Base-by-base conservation (phyloP, 108 stramenopile species). In the Phaeodactylum tricornutum region DNA sequence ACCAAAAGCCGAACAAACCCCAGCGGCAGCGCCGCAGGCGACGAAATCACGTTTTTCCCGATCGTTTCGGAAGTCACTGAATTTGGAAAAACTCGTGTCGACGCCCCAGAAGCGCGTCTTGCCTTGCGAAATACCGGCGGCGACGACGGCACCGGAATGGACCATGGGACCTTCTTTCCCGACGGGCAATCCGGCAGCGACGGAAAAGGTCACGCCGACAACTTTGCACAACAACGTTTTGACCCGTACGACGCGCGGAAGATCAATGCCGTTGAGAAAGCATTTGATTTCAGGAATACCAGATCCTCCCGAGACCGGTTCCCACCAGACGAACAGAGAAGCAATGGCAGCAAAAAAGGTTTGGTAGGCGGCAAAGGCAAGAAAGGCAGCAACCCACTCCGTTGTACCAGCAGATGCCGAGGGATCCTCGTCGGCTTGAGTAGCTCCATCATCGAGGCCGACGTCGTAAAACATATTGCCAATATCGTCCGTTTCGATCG, bases 91-190 rank as follows among this genome's bases (percentile, higher is more conserved):
- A 30, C 76, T 74, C 1, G 93, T 93, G 55, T 94, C 92, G 43
- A 87, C 66, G 28, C 96, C 93, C 64, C 79, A 86, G 38, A 75
- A 77, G 23, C 69, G 74, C 29, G 81, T 81, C 56, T 78, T 74
- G 30, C 96, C 96, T 62, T 97, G 88, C 29, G 81, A 79, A 26
- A 91, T 75, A n/a, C 67, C 74, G 15, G 86, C 86, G 1, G 82
- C 87, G 29, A 90, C 82, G 22, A 89, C 87, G 19, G 79, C 43
- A 11, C 88, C 88, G 53, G 60, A 63, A 52, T 85, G 88, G 21
- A 96, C 84, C 95, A 96, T 94, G 15, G 92, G 96, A 2, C 95
- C 98, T 64, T 99, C 98, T 64, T 96, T 97, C 45, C 98, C 98
- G 14, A 94, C 91, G 0, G 95, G 95, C 29, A 99, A 65, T 4